Evolutionary conservation across 2,329 filamentous ascomycete genomes (phyloP).

Genomic region (Tolypocladium guangdongense): DNA sequence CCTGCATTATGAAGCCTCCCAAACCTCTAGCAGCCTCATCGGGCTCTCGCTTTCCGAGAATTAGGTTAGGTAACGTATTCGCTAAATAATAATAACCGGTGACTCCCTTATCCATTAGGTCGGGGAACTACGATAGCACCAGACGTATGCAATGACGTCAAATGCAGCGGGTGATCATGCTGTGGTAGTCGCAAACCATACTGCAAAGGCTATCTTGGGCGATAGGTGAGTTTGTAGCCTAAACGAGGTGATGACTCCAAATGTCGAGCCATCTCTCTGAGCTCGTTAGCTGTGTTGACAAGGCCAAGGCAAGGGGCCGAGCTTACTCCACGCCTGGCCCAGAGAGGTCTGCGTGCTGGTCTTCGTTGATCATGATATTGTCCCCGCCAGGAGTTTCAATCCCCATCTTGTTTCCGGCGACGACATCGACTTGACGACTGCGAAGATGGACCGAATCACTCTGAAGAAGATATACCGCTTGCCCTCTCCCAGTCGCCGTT

Average conservation of each 20-base stretch:
- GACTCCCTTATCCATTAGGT: slow-evolving; percentile 37
- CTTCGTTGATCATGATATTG: slow-evolving; percentile 38
- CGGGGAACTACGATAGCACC: slow-evolving; percentile 34
- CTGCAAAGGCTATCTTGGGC: slow-evolving; percentile 17
- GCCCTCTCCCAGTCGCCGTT: not conserved
- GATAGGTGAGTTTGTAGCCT: slow-evolving; percentile 42
- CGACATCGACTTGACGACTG: not conserved
- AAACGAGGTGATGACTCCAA: slow-evolving; percentile 47
- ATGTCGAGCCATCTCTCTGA: slow-evolving; percentile 48
- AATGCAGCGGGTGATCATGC: slow-evolving; percentile 28
- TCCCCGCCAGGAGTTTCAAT: slow-evolving; percentile 42
- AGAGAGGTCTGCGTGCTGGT: slow-evolving; percentile 46
- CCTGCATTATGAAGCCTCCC: slow-evolving; percentile 22
- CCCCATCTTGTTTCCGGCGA: slow-evolving; percentile 22
- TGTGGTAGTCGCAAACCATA: slow-evolving; percentile 11
- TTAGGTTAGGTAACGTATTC: slow-evolving; percentile 18
- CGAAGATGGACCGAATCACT: not conserved
- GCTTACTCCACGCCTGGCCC: slow-evolving; percentile 49
- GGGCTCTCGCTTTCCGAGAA: slow-evolving; percentile 21
- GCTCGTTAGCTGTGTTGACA: not conserved
- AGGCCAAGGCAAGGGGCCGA: rapidly evolving
- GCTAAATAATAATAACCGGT: slow-evolving; percentile 36
- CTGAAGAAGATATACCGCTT: not conserved
- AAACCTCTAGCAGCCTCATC: slow-evolving; percentile 23
- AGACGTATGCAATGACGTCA: slow-evolving; percentile 34